Evolutionary conservation across 768 basidiomycete species (phyloP).

Genomic region (Russula dissimulans): DNA sequence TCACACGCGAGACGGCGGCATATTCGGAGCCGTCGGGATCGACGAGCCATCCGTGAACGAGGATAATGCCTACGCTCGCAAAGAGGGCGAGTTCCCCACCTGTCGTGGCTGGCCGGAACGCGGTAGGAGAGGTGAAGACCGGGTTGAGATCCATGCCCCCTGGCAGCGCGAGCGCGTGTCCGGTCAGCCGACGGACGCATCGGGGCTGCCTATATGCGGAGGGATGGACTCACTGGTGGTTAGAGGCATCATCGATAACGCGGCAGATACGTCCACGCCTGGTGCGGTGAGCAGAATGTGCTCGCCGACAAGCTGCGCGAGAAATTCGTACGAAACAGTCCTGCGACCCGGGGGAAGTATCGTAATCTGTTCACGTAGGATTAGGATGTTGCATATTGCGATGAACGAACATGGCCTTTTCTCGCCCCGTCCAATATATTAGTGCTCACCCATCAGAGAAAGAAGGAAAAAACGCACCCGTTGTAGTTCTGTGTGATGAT

Average conservation of each 20-base stretch:
- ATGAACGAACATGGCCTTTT: conserved; percentile 83
- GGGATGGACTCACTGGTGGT: conserved; percentile 40
- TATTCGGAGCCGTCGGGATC: conserved; percentile 59
- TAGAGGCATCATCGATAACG: conserved; percentile 54
- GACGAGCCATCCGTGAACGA: conserved; percentile 88
- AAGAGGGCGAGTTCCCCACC: conserved; percentile 82
- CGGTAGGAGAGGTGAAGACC: conserved; percentile 57
- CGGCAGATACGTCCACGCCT: conserved; percentile 58
- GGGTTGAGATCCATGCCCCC: conserved; percentile 90
- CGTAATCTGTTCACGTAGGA: conserved; percentile 72
- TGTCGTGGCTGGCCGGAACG: conserved; percentile 53
- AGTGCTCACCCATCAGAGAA: background rate
- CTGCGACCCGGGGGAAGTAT: conserved; percentile 57
- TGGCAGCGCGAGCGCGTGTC: conserved; percentile 22
- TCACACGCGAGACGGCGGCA: conserved; percentile 38
- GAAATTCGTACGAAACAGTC: conserved; percentile 75
- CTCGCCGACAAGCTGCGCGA: conserved; percentile 77
- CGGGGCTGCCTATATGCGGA: background rate
- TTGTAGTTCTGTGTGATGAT: conserved; percentile 81
- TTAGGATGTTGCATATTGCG: conserved; percentile 85
- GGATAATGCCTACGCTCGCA: conserved; percentile 65
- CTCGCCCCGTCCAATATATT: background rate
- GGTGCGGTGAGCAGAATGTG: conserved; percentile 57
- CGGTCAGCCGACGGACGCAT: background rate
- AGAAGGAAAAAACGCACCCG: conserved; percentile 41